These are phyloP conservation scores for Hygrophorus pudorinus DNA, from an alignment of 768 basidiomycete species.

Conservation along the genomic window DNA sequence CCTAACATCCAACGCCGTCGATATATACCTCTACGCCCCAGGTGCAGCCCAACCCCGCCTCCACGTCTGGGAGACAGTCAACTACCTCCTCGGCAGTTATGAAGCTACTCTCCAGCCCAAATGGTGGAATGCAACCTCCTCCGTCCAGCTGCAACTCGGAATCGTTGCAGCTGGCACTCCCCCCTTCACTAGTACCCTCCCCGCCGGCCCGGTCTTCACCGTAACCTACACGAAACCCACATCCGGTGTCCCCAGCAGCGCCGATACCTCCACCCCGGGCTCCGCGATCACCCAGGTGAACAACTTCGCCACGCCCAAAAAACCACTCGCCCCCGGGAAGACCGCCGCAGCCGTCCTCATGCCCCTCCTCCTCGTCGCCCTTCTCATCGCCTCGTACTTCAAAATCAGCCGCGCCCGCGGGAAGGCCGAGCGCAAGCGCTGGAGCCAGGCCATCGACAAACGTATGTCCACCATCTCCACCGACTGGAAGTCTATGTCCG, in stretches of 20 bases:
- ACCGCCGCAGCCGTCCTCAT: slow-evolving; percentile 65
- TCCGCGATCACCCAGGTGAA: slow-evolving; percentile 30
- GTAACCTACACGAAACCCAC: slow-evolving; percentile 46
- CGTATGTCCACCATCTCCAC: slow-evolving; percentile 76
- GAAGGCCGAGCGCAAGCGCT: slow-evolving; percentile 44
- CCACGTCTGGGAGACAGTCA: slow-evolving; percentile 49
- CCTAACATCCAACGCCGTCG: slow-evolving; percentile 36
- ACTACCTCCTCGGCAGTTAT: slow-evolving; percentile 38
- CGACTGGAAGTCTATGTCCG: slow-evolving; percentile 68
- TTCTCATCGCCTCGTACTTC: slow-evolving; percentile 38
- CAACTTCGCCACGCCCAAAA: slow-evolving; percentile 25
- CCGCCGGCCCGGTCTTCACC: slow-evolving; percentile 62
- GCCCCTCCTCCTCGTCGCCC: slow-evolving; percentile 49
- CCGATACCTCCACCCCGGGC: slow-evolving; percentile 18
- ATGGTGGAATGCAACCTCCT: slow-evolving; percentile 60
- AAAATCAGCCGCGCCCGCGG: slow-evolving; percentile 39
- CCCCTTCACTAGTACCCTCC: slow-evolving; percentile 40
- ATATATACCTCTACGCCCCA: slow-evolving; percentile 57
- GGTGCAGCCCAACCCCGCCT: slow-evolving; percentile 27
- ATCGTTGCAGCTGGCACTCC: slow-evolving; percentile 44
- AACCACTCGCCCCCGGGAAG: slow-evolving; percentile 36
- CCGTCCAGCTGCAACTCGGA: slow-evolving; percentile 43
- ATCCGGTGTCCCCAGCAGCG: no score
- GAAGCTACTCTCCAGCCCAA: slow-evolving; percentile 41
- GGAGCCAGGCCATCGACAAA: slow-evolving; percentile 61